phyloP scores from a whole-genome alignment of 2,329 filamentous ascomycete species.

The Cladosporium sphaerospermum region DNA sequence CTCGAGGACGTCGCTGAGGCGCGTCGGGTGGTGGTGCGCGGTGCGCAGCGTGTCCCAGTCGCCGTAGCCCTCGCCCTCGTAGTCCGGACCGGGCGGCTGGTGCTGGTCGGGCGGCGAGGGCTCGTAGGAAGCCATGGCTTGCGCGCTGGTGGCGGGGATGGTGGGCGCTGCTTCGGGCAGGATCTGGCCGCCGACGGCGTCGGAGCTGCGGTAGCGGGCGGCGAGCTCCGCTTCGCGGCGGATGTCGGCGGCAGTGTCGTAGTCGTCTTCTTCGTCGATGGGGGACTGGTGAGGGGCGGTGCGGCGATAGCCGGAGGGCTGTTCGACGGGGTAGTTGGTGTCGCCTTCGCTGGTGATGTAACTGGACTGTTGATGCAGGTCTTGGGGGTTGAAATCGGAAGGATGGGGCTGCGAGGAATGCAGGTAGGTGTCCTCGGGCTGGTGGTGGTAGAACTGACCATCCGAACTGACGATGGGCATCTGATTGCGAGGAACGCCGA shows the following conservation, averaged over 20 bases:
- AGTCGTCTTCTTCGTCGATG: constrained; percentile 43
- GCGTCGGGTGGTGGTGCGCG: constrained; percentile 74
- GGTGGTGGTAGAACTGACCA: constrained; percentile 40
- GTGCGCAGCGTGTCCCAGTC: constrained; percentile 65
- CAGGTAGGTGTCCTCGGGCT: constrained; percentile 29
- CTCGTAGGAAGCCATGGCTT: constrained; percentile 28
- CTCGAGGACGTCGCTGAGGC: constrained; percentile 82
- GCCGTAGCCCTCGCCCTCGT: constrained; percentile 52
- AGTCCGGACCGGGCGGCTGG: constrained; percentile 27
- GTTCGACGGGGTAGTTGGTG: constrained; percentile 64
- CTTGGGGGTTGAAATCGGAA: constrained; percentile 1
- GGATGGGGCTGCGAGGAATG: constrained; percentile 23
- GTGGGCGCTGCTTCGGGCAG: constrained; percentile 25
- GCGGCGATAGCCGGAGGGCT: constrained; percentile 10
- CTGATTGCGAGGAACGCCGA: constrained; percentile 12
- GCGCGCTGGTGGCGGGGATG: constrained; percentile 26
- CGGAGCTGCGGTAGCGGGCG: constrained; percentile 38
- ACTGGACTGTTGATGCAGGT: constrained; percentile 19
- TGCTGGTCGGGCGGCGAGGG: constrained; percentile 11
- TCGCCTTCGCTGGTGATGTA: constrained; percentile 55
- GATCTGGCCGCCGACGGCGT: constrained; percentile 14
- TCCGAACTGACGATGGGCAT: constrained; percentile 22
- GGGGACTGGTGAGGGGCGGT: constrained; percentile 14
- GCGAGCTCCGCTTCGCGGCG: constrained; percentile 44
- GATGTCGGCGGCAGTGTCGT: constrained; percentile 47